phyloP scores from a whole-genome alignment of 371 early-diverging fungal genomes.

The Mucor circinelloides region DNA sequence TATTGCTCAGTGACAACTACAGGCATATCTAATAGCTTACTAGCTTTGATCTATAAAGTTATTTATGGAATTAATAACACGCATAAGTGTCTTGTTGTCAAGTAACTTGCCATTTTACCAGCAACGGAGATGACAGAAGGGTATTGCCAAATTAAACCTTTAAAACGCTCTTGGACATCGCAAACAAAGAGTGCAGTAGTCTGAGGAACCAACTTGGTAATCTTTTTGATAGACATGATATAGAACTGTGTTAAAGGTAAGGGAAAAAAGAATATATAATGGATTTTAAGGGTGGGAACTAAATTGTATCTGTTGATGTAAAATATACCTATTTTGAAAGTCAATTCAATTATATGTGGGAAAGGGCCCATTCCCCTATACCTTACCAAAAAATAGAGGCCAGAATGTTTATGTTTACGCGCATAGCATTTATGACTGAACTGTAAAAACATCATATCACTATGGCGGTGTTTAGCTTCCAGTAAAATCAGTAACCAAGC shows the following conservation, averaged over 20 bases:
- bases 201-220: conserved; percentile 51
- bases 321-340: neutral
- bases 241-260: neutral
- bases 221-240: conserved; percentile 38
- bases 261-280: neutral
- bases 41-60: conserved; percentile 57
- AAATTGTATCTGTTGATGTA: neutral
- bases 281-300: neutral
- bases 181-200: conserved; percentile 90
- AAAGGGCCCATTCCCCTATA: neutral
- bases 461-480: too few relatives aligned
- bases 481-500: too few relatives aligned
- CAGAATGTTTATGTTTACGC: too few relatives aligned
- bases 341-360: neutral
- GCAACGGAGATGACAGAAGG: conserved; percentile 85
- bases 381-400: too few relatives aligned
- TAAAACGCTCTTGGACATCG: conserved; percentile 92
- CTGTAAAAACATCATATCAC: too few relatives aligned
- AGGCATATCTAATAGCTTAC: conserved; percentile 77
- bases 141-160: conserved; percentile 78
- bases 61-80: neutral
- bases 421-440: too few relatives aligned
- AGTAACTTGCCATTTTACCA: conserved; percentile 74
- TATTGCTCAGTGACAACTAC: conserved; percentile 92
- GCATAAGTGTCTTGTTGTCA: neutral